Percentiles rank a stretch among this genome's conserved stretches.
These are phyloP conservation scores for Thalassia testudinum DNA, from an alignment of 116 monocot species.

Conservation along the genomic window DNA sequence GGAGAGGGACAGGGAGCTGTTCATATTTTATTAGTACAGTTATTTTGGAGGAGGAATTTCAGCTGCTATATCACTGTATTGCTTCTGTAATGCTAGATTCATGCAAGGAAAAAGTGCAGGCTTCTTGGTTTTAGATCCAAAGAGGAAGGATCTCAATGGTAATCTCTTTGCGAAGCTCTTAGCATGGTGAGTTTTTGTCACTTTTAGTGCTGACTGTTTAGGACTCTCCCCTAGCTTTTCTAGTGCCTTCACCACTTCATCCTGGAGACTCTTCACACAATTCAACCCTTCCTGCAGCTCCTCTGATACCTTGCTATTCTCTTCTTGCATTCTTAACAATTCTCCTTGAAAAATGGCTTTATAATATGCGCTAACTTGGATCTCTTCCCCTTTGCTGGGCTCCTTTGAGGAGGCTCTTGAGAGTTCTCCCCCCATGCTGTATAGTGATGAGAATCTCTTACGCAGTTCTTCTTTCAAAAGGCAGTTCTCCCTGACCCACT, in stretches of 20 bases:
- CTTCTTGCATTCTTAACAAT: constrained; percentile 63
- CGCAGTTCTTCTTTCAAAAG: constrained; percentile 50
- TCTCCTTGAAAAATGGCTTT: constrained; percentile 86
- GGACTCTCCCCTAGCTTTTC: constrained; percentile 9
- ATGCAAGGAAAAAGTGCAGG: constrained; percentile 25
- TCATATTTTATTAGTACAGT: no score
- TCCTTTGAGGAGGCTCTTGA: constrained; percentile 22
- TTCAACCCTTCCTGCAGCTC: constrained; percentile 52
- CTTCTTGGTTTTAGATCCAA: constrained; percentile 40
- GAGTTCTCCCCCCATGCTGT: constrained; percentile 62
- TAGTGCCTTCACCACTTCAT: constrained; percentile 33
- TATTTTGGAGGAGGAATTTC: no score
- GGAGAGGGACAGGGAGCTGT: no score
- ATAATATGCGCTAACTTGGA: constrained; percentile 44
- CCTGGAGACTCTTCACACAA: constrained; percentile 37
- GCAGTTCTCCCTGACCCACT: constrained; percentile 61
- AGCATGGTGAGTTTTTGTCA: constrained; percentile 6
- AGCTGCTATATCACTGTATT: no score
- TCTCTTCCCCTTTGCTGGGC: constrained; percentile 4
- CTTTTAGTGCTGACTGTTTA: not conserved
- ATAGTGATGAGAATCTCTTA: constrained; percentile 34
- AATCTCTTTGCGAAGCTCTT: constrained; percentile 15
- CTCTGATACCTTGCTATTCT: constrained; percentile 68
- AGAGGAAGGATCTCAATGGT: constrained; percentile 55
- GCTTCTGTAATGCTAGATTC: constrained; percentile 46